These are phyloP conservation scores for Ophiosphaerella narmari DNA, from an alignment of 2,329 filamentous ascomycete genomes.

Conservation along the genomic window DNA sequence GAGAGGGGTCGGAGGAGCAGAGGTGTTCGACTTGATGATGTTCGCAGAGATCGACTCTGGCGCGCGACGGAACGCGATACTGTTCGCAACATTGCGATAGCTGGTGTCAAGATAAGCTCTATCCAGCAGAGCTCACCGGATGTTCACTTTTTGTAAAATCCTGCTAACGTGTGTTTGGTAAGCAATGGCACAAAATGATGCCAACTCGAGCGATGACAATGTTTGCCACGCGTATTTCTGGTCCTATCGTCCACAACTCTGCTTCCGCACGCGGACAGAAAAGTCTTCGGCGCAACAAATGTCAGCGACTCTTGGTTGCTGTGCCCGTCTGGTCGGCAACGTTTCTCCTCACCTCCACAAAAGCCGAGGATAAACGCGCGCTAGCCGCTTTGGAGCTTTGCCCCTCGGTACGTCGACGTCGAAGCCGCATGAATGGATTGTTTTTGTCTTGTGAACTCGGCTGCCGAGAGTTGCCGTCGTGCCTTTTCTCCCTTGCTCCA, in stretches of 20 bases:
- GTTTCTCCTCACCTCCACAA: conserved; percentile 30
- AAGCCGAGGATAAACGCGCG: conserved; percentile 38
- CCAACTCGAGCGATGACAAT: conserved; percentile 16
- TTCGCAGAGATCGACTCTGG: conserved; percentile 38
- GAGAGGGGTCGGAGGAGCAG: conserved; percentile 47
- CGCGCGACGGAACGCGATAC: conserved; percentile 43
- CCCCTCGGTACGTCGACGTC: conserved; percentile 38
- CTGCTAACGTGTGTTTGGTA: conserved; percentile 16
- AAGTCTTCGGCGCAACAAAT: conserved; percentile 2
- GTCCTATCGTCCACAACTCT: neutral
- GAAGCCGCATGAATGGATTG: conserved; percentile 33
- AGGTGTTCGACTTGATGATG: conserved; percentile 24
- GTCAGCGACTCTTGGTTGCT: conserved; percentile 4
- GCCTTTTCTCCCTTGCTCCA: conserved; percentile 19
- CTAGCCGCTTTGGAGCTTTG: conserved; percentile 30
- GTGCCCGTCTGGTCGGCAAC: conserved; percentile 23
- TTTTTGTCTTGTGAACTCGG: conserved; percentile 20
- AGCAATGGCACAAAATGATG: conserved; percentile 18
- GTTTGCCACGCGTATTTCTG: conserved; percentile 17
- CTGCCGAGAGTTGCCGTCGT: conserved; percentile 40
- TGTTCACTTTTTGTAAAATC: conserved; percentile 7
- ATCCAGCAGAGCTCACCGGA: conserved; percentile 8
- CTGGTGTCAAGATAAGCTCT: conserved; percentile 6
- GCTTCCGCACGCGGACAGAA: conserved; percentile 15
- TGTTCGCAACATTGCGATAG: conserved; percentile 44